Conservation (phyloP, 202 grass and related monocot genomes). For the Schoenoplectus triqueter region DNA sequence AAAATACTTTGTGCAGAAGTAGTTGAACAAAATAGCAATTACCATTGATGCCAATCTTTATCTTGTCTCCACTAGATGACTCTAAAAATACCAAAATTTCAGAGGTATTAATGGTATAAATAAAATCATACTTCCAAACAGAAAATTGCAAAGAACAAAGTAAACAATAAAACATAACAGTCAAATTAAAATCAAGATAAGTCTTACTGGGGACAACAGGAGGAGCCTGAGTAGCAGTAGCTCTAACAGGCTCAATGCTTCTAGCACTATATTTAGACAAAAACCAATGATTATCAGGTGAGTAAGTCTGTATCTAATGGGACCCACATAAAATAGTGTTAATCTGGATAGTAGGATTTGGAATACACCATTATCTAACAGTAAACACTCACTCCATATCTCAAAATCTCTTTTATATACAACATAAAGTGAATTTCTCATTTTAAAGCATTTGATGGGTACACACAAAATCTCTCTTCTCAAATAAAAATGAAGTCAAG, state of each 20-base stretch:
- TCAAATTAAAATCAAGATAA: not conserved
- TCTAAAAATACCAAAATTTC: constrained; percentile 48
- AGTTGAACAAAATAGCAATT: constrained; percentile 29
- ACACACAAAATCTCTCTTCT: not conserved
- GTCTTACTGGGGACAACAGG: constrained; percentile 51
- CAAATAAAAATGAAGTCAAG: constrained; percentile 12
- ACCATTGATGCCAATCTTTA: constrained; percentile 84
- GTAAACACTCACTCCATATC: not conserved
- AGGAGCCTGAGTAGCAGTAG: constrained; percentile 65
- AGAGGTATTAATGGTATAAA: not conserved
- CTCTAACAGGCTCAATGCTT: constrained; percentile 59
- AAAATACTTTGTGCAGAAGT: not conserved
- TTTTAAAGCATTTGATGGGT: not conserved
- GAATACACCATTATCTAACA: not conserved
- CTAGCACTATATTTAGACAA: constrained; percentile 45
- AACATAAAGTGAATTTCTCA: not conserved
- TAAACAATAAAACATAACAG: constrained; percentile 18
- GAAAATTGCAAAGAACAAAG: constrained; percentile 13
- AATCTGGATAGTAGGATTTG: not conserved
- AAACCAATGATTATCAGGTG: not conserved
- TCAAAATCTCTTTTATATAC: not conserved
- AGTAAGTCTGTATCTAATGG: not conserved
- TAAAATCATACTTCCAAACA: not conserved
- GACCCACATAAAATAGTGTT: not conserved
- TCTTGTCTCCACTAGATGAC: constrained; percentile 51